Evolutionary conservation across 1,139 yeast species (phyloP), one percentile per base, ranked within the genome.

Genomic region (Yamadazyma sp.): DNA sequence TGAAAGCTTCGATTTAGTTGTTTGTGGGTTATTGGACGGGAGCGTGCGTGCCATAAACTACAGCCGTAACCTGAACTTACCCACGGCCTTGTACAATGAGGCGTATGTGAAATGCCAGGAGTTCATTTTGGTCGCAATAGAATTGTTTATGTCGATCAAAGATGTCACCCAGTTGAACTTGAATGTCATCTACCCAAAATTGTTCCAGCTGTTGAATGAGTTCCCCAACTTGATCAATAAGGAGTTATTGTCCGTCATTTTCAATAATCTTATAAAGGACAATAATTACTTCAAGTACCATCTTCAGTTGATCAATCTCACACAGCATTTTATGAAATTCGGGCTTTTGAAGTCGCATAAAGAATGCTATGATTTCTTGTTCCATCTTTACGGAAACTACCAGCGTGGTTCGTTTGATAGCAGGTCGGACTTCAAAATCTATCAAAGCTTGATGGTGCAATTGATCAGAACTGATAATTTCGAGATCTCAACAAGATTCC

Each of bases 71-170:
- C 41, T 47, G 8, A 47, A 46, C 31, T 36, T 56, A 17, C 54
- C 55, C 26, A 38, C 36, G 4, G 14, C 33, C 14, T 16, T 46
- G 20, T 64, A 59, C 36, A 46, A 61, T 5, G 52, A 56, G 3
- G 59, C 65, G 5, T 58, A 55, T 28, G 52, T 62, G 22, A 78
- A 81, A 34, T 69, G 75, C 42, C 81, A 81, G 40, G 88, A 83
- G 54, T 83, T 81, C 55, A 73, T 76, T 47, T 77, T 79, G 54
- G 76, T 84, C 42, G 84, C 85, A 0, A 56, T 78, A 40, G 87
- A 82, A 49, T 68, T 84, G 44, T 74, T 81, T 45, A 57, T 51
- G 34, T 69, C 80, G 24, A 76, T 85, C 14, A 46, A 55, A 5
- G 49, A 56, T 17, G 41, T 48, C 16, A 52, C 52, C 12, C 59